Evolutionary conservation across 108 stramenopile genomes (phyloP).

Genomic region (Pseudonitzschia multiseries): DNA sequence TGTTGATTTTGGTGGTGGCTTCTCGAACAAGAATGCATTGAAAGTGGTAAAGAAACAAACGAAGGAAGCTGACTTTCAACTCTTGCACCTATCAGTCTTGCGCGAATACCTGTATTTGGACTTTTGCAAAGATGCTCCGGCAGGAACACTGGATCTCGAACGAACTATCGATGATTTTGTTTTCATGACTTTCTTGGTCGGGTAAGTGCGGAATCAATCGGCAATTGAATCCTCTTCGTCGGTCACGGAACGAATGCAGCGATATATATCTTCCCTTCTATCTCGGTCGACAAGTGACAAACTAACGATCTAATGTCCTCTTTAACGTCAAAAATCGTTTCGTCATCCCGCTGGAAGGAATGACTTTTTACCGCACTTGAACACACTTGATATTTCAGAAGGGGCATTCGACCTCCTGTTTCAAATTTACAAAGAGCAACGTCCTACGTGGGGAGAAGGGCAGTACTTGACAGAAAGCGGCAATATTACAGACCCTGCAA

Average conservation of each 20-base stretch:
- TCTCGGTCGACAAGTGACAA: no score
- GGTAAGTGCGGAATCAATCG: constrained; percentile 29
- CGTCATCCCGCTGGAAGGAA: constrained; percentile 35
- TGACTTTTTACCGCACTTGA: constrained; percentile 98
- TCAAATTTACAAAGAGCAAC: constrained; percentile 89
- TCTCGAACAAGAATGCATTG: constrained; percentile 71
- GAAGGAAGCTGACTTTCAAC: constrained; percentile 94
- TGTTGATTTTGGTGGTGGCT: constrained; percentile 80
- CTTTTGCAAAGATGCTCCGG: constrained; percentile 58
- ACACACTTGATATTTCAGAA: constrained; percentile 94
- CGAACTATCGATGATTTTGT: constrained; percentile 98
- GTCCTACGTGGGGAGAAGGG: constrained; percentile 71
- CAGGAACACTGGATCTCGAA: constrained; percentile 74
- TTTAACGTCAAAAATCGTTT: neutral
- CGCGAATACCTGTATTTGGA: constrained; percentile 95
- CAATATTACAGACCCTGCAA: constrained; percentile 67
- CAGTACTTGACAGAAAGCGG: constrained; percentile 92
- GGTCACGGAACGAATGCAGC: neutral
- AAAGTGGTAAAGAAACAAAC: constrained; percentile 93
- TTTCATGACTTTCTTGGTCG: constrained; percentile 98
- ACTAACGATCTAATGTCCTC: neutral
- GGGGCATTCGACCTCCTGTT: constrained; percentile 95
- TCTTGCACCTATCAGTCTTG: constrained; percentile 93
- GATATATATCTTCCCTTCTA: no score
- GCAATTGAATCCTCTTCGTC: neutral